Evolutionary conservation across 768 basidiomycete species (phyloP), one percentile per base, ranked within the genome.

Genomic region (Amanita fuliginea): DNA sequence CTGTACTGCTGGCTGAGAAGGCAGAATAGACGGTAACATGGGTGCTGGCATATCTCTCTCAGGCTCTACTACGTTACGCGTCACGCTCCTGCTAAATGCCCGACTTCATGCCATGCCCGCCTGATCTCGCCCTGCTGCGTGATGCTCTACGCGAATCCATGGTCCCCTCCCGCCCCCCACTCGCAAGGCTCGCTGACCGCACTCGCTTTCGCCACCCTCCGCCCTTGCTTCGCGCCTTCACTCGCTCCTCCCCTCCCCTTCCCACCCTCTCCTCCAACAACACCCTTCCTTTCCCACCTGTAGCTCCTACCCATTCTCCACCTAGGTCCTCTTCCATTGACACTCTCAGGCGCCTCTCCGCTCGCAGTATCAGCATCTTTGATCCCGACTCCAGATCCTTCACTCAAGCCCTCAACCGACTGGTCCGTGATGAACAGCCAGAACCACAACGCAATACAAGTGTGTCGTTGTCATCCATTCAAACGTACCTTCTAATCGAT

Each of bases 241-340:
- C 79, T 3, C 75, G 81, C 41, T 70, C 75, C 1, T 78, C 83
- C 0, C 71, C 83, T 21, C 83, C 85, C 21, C 81, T 77, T 6
- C 67, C 80, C 5, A 77, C 80, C 1, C 63, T 83, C 11, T 77
- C 57, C 18, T 54, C 37, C n/a, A n/a, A n/a, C 51, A 40, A 54
- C 48, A 40, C 59, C 51, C 46, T 59, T 53, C 54, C 52, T 41
- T 59, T 62, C 45, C 60, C 64, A 46, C 60, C 60, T 47, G 60
- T 68, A 49, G 56, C 67, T 44, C 68, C 67, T 55, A 66, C 60
- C 39, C 65, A 69, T 34, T 73, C 73, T 2, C 63, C 65, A 9
- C 67, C 74, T 1, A 58, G 63, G 5, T 64, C 64, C 21, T 72
- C 80, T 3, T 85, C 82, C 3, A 43, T 85, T 33, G 81, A 82